Conservation (phyloP, 805 yeast species). For the Metschnikowia baotianmanensis region DNA sequence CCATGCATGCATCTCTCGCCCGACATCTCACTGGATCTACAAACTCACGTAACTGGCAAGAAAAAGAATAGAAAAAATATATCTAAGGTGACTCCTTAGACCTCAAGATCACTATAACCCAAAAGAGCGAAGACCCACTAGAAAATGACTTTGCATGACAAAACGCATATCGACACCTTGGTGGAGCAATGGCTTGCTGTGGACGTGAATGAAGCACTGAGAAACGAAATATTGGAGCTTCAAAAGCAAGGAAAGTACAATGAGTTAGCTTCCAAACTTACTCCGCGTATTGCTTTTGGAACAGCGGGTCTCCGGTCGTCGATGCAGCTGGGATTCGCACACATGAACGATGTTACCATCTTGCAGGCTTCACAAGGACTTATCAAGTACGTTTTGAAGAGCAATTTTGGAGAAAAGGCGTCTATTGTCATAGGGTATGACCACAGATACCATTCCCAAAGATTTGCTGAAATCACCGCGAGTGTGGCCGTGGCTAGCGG, state of each 20-base stretch:
- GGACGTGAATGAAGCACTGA: conserved; percentile 45
- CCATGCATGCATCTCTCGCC: too few species aligned
- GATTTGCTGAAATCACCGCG: conserved; percentile 79
- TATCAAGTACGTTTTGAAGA: conserved; percentile 45
- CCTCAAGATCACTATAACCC: too few species aligned
- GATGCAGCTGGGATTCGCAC: conserved; percentile 88
- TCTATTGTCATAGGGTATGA: conserved; percentile 85
- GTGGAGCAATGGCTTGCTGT: conserved; percentile 37
- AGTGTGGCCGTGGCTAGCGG: conserved; percentile 69
- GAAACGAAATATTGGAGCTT: conserved; percentile 52
- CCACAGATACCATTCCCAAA: conserved; percentile 76
- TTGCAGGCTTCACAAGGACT: conserved; percentile 88
- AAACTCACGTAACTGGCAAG: too few species aligned
- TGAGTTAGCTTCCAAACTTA: conserved; percentile 51
- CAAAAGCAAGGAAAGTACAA: conserved; percentile 34
- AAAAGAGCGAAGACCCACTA: too few species aligned
- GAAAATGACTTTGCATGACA: not conserved
- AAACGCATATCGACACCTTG: conserved; percentile 21
- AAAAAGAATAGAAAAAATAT: too few species aligned
- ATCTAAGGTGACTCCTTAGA: too few species aligned
- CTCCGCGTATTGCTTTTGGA: conserved; percentile 74
- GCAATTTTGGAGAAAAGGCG: conserved; percentile 3
- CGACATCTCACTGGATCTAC: too few species aligned
- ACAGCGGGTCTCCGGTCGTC: conserved; percentile 88
- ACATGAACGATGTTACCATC: conserved; percentile 87